Base-by-base conservation (phyloP, 177 flowering plant genomes). In the Tripterygium wilfordii region DNA sequence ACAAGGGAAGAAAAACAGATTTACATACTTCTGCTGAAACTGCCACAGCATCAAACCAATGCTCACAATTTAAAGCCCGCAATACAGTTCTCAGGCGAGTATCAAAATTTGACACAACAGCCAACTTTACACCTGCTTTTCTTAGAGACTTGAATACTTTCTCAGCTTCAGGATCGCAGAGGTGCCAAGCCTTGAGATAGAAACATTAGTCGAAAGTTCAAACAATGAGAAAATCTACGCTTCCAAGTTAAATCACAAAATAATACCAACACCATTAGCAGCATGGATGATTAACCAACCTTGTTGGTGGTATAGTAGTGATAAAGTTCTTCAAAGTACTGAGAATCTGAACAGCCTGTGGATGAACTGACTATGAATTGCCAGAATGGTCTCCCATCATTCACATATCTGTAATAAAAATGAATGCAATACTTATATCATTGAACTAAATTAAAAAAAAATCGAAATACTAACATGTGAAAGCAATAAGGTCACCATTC, bases 381-480 rank as follows among this genome's bases (percentile, higher is more conserved):
- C 99, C 99, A 92, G 61, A 92, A 92, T 19, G 99, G 95, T 64
- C 80, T 80, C 21, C 95, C 99, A 54, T 89, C 99, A 57, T 86
- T 63, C 8, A 89, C 97, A 59, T 86, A 92, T 72, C 99, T 92
- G 79, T 68, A 68, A 50, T 10, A 8, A 12, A 22, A n/a, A n/a
- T n/a, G n/a, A n/a, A n/a, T n/a, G n/a, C n/a, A n/a, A n/a, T n/a
- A n/a, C n/a, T n/a, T n/a, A n/a, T n/a, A n/a, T n/a, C n/a, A n/a
- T n/a, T n/a, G n/a, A n/a, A n/a, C n/a, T n/a, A n/a, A n/a, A n/a
- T n/a, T n/a, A n/a, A n/a, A n/a, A n/a, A n/a, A n/a, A n/a, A n/a
- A n/a, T n/a, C n/a, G n/a, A n/a, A n/a, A n/a, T n/a, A n/a, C n/a
- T n/a, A n/a, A n/a, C n/a, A n/a, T n/a, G n/a, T n/a, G n/a, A n/a